A percentile compares a stretch with the other conserved stretches of the same genome.
phyloP scores from a whole-genome alignment of 768 basidiomycete genomes.

The Cyclocybe aegerita region DNA sequence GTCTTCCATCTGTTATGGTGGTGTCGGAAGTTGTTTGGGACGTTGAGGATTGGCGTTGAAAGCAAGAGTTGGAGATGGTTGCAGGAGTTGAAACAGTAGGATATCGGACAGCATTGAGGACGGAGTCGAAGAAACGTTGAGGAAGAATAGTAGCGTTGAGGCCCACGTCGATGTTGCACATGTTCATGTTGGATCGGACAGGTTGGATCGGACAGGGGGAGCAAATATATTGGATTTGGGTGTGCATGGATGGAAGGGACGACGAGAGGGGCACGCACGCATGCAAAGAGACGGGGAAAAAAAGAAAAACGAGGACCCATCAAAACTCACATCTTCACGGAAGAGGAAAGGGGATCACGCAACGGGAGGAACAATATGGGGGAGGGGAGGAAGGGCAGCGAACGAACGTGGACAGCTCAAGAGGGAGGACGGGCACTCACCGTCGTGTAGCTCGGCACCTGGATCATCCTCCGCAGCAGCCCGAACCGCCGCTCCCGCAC shows the following conservation, averaged over 20 bases:
- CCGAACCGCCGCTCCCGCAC: constrained; percentile 26
- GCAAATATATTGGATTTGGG: not conserved
- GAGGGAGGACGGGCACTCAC: constrained; percentile 16
- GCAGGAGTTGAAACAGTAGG: too few relatives aligned
- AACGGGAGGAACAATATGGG: not conserved
- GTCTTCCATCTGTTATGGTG: constrained; percentile 44
- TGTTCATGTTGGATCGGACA: not conserved
- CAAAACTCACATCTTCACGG: constrained; percentile 16
- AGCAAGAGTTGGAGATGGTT: too few relatives aligned
- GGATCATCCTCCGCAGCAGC: constrained; percentile 21
- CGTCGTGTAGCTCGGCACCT: constrained; percentile 22
- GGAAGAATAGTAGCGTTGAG: too few relatives aligned
- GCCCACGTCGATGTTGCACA: not conserved
- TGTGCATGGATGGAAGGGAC: not conserved
- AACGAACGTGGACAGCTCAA: not conserved
- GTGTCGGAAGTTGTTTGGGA: constrained; percentile 10
- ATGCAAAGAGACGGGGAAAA: constrained; percentile 15
- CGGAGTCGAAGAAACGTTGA: constrained; percentile 6
- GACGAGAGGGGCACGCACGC: constrained; percentile 6
- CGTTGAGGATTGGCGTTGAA: too few relatives aligned
- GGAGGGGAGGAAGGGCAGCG: constrained; percentile 9
- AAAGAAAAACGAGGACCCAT: constrained; percentile 11
- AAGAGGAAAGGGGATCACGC: not conserved
- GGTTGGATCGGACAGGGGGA: not conserved
- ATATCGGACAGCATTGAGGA: constrained; percentile 1